Percentiles rank a stretch among this genome's conserved stretches.
Evolutionary conservation across 805 yeast species (phyloP).

Genomic region (Candida gorgasii): DNA sequence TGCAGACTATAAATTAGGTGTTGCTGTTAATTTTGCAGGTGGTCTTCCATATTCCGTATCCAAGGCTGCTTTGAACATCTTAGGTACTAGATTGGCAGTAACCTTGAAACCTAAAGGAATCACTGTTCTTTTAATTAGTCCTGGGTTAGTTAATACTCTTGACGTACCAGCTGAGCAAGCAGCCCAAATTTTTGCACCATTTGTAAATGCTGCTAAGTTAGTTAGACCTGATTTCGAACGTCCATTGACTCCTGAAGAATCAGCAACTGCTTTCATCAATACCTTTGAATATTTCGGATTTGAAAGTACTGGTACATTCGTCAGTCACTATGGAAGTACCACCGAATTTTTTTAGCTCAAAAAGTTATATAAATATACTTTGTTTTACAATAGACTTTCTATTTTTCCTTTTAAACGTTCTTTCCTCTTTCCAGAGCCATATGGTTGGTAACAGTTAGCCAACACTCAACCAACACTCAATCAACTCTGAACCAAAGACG

Average conservation of each 20-base stretch:
- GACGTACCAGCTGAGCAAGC: neutral
- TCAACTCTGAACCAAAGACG: no score
- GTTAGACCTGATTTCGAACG: conserved; percentile 3
- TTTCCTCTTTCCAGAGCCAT: no score
- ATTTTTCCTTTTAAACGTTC: no score
- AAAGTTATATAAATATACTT: no score
- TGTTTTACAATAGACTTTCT: no score
- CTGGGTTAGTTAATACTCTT: conserved; percentile 8
- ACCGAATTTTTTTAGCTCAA: neutral
- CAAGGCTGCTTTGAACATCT: conserved; percentile 9
- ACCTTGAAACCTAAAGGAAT: conserved; percentile 5
- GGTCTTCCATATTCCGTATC: conserved; percentile 7
- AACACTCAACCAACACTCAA: no score
- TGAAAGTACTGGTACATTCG: conserved; percentile 1
- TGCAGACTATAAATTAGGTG: neutral
- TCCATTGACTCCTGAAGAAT: conserved; percentile 1
- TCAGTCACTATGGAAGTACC: conserved; percentile 7
- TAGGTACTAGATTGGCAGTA: conserved; percentile 4
- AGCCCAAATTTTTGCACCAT: neutral
- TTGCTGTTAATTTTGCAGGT: neutral
- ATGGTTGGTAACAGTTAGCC: no score
- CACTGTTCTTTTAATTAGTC: conserved; percentile 8
- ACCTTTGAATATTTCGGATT: conserved; percentile 7
- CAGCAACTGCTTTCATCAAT: neutral
- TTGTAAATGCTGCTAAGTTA: neutral